phyloP scores from a whole-genome alignment of 768 basidiomycete species.

The Phallus indusiatus region DNA sequence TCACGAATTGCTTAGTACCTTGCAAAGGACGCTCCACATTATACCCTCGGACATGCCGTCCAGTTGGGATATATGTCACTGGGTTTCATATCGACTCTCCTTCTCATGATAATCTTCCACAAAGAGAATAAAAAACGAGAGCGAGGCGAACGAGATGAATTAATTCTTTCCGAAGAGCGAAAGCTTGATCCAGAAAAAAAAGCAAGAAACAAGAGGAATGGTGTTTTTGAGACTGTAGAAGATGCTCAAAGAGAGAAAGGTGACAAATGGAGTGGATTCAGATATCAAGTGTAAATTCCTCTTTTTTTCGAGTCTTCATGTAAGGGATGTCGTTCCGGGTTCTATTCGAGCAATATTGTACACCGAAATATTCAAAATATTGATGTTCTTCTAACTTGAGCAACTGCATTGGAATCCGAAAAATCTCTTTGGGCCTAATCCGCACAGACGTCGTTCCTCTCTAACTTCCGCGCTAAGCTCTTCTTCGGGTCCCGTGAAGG shows the following conservation, averaged over 20 bases:
- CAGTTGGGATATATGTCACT: constrained; percentile 65
- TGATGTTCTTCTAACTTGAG: constrained; percentile 47
- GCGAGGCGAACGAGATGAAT: constrained; percentile 58
- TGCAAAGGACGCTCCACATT: constrained; percentile 56
- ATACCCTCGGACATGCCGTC: constrained; percentile 48
- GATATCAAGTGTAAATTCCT: constrained; percentile 41
- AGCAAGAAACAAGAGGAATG: constrained; percentile 28
- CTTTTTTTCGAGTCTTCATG: background rate
- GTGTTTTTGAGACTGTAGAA: constrained; percentile 41
- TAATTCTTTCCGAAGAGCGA: constrained; percentile 28
- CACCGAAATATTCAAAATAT: background rate
- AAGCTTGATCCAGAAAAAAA: background rate
- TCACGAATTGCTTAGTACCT: constrained; percentile 39
- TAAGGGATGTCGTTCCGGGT: no score
- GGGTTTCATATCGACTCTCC: constrained; percentile 42
- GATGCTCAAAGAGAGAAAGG: constrained; percentile 55
- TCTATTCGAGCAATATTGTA: no score
- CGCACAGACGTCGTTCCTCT: constrained; percentile 71
- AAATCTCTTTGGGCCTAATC: constrained; percentile 63
- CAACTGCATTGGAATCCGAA: constrained; percentile 93
- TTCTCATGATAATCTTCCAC: constrained; percentile 34
- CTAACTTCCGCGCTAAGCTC: constrained; percentile 47
- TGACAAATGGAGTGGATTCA: constrained; percentile 70
- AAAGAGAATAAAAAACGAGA: constrained; percentile 57
- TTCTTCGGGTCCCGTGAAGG: constrained; percentile 30